phyloP scores from a whole-genome alignment of 1,139 yeast genomes.

The Yamadazyma triangularis region DNA sequence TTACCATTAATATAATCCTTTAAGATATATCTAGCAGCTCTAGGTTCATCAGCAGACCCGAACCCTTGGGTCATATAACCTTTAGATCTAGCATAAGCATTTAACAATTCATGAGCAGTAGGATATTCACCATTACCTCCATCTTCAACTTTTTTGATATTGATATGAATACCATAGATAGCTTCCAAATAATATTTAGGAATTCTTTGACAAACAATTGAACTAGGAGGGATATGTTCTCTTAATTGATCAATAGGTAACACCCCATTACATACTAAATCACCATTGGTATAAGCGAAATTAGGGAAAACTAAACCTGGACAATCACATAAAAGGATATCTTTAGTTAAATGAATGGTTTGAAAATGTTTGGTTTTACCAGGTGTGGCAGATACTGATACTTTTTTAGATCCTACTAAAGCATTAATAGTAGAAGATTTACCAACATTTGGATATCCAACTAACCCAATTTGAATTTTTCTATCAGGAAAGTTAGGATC shows the following conservation, averaged over 20 bases:
- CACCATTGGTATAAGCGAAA: constrained; percentile 95
- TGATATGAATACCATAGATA: constrained; percentile 87
- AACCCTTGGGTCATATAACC: constrained; percentile 97
- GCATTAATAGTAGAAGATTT: constrained; percentile 96
- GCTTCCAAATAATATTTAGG: constrained; percentile 91
- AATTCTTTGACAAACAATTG: constrained; percentile 79
- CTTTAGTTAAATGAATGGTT: constrained; percentile 80
- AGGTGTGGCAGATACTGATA: constrained; percentile 96
- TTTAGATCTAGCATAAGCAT: constrained; percentile 93
- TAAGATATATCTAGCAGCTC: constrained; percentile 88
- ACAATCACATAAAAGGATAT: constrained; percentile 91
- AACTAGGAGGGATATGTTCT: constrained; percentile 88
- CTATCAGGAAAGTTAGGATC: constrained; percentile 56
- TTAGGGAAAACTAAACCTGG: constrained; percentile 99
- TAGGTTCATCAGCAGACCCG: constrained; percentile 94
- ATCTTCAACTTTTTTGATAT: constrained; percentile 67
- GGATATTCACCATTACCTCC: constrained; percentile 85
- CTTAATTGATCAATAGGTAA: constrained; percentile 95
- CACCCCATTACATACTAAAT: constrained; percentile 95
- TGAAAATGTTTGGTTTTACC: constrained; percentile 99
- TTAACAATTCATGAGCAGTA: constrained; percentile 82
- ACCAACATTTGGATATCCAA: constrained; percentile 97
- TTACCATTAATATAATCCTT: constrained; percentile 96
- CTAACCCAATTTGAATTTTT: constrained; percentile 84
- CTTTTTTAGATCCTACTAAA: constrained; percentile 91